Base-by-base conservation (phyloP, 23 red algal species). In the Gracilaria vermiculophylla region DNA sequence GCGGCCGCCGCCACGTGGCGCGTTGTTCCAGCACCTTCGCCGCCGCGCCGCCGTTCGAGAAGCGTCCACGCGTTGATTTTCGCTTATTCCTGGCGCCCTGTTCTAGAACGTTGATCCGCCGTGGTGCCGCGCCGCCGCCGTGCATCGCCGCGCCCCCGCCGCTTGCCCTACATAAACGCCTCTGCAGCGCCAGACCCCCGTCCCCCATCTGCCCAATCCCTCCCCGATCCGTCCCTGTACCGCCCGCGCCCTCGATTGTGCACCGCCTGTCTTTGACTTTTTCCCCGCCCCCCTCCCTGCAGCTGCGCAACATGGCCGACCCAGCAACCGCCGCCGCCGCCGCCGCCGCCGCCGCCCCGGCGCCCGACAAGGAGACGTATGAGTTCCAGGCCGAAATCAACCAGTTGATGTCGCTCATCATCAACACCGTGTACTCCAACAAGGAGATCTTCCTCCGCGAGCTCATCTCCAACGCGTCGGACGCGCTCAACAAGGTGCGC, bases 341-440 rank as follows among this genome's bases (percentile, higher is more conserved):
- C 12, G 52, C 85, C 39, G 65, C 70, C 84, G 39, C 88, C 40
- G 58, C 88, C 31, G 29, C 77, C 36, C 16, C 75, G 53, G 57
- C 75, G 37, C 64, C 88, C 41, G 77, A 92, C 66, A 83, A 81
- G 36, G 96, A 98, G 87, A 98, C 96, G 8, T 98, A 95, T 83
- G 76, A 95, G 64, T 98, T 98, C 65, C 96, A 98, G 76, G 96
- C 96, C 9, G 96, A 98, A 77, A 98, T 98, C 90, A 98, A 98
- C 82, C 96, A 98, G 96, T 85, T 98, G 34, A 98, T 98, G 96
- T 88, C 80, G 11, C 91, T 98, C 79, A 98, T 98, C 83, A 94
- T 98, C 81, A 98, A 98, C 61, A 91, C 96, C 35, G 81, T 98
- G 23, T 98, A 98, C 79, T 92, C 86, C 49, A 98, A 92, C 73